Evolutionary conservation across 2,329 filamentous ascomycete genomes (phyloP), one percentile per base, ranked within the genome.

Genomic region (Pseudopithomyces maydicus): DNA sequence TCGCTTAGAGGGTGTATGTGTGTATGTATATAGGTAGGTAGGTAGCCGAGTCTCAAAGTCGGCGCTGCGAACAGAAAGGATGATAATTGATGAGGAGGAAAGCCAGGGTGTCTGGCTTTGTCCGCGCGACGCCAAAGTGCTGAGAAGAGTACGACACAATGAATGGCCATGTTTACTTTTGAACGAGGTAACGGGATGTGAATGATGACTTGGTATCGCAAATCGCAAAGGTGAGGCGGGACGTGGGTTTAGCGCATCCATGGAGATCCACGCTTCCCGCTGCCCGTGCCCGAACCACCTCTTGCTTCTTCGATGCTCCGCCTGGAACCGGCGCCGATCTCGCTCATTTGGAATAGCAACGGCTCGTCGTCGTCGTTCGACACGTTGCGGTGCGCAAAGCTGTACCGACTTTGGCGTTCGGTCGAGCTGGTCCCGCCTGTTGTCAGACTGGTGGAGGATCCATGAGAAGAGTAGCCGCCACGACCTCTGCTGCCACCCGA

Each of bases 341-440:
- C 89, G 35, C 87, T 90, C 81, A 91, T 86, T 61, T 89, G 87
- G 73, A 91, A 91, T 10, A 91, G 80, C 10, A 91, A 74, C 0
- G 87, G 87, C 67, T 91, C 89, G 53, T 90, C 89, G 57, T 89
- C 87, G 22, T 85, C 81, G 8, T 77, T 74, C 0, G 71, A 70
- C 1, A 61, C 74, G 15, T 71, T 64, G 20, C 78, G 75, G 39
- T 80, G 78, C 0, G 78, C 75, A 45, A 80, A 79, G 54, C 79
- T 82, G 54, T 80, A 77, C 50, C 81, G 68, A 50, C 63, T 74
- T 12, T 69, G 70, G 12, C 71, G 70, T 41, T 74, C 72, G 2
- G 71, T 74, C 1, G 71, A 73, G 56, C 71, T 73, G 1, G 72
- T 73, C 2, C 54, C 70, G n/a, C 70, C 71, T 4, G 69, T 69